Percentiles rank a stretch among this genome's conserved stretches.
These are phyloP conservation scores for Phaeosphaeriaceae sp. DNA, from an alignment of 2,329 filamentous ascomycete genomes.

Conservation along the genomic window DNA sequence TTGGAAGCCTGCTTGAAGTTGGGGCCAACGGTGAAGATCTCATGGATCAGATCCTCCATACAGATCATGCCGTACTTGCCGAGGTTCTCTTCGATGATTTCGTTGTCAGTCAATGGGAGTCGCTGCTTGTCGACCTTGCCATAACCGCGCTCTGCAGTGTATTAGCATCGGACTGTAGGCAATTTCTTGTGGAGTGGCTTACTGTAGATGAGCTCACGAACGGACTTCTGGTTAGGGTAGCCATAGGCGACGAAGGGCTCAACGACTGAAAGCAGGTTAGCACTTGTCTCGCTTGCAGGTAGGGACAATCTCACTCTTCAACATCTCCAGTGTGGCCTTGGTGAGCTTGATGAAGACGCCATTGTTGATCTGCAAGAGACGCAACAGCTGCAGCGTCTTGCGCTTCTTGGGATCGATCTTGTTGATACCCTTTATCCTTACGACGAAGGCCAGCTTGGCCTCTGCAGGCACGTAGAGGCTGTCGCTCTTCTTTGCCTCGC, in stretches of 20 bases:
- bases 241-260: conserved; percentile 99
- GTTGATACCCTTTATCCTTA: conserved; percentile 99
- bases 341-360: conserved; percentile 97
- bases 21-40: conserved; percentile 95
- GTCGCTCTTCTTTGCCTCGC: conserved; percentile 89
- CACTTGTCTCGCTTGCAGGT: conserved; percentile 30
- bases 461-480: conserved; percentile 94
- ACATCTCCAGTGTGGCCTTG: conserved; percentile 97
- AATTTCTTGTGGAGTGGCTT: conserved; percentile 70
- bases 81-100: conserved; percentile 94
- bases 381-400: conserved; percentile 99
- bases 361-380: conserved; percentile 99
- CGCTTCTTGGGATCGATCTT: conserved; percentile 99
- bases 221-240: conserved; percentile 98
- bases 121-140: conserved; percentile 99
- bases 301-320: conserved; percentile 66
- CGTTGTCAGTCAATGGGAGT: conserved; percentile 94
- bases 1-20: conserved; percentile 98
- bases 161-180: conserved; percentile 14
- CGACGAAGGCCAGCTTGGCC: conserved; percentile 94
- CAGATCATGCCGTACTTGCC: conserved; percentile 98
- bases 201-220: conserved; percentile 99
- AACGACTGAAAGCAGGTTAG: conserved; percentile 63
- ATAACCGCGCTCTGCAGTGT: conserved; percentile 73
- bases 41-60: conserved; percentile 98